Evolutionary conservation across 768 basidiomycete genomes (phyloP).

Genomic region (Mycena alexandri): DNA sequence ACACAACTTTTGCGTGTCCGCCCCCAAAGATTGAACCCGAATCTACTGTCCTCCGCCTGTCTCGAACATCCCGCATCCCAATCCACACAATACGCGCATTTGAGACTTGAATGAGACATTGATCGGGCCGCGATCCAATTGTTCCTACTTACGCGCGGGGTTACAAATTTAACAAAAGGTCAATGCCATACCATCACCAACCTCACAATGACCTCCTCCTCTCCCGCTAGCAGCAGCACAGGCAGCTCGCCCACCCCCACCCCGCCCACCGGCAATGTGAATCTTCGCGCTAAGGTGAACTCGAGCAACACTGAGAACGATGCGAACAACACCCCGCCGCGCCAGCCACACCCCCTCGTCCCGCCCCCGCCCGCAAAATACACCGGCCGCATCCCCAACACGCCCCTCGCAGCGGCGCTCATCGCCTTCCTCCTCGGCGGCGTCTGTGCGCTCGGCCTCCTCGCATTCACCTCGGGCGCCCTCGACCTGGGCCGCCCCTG

Average conservation of each 20-base stretch:
- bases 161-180: no score
- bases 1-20: no score
- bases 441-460: conserved; percentile 69
- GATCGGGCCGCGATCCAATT: neutral
- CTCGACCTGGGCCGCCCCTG: conserved; percentile 58
- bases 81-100: neutral
- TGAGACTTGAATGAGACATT: conserved; percentile 7
- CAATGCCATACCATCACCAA: neutral
- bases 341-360: conserved; percentile 34
- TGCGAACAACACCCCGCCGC: conserved; percentile 30
- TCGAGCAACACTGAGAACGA: no score
- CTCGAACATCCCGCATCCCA: no score
- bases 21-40: no score
- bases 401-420: conserved; percentile 80
- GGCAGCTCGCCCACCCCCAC: neutral
- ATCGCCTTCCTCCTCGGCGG: conserved; percentile 91
- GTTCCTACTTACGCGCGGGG: no score
- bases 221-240: no score
- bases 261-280: neutral
- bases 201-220: neutral
- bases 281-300: no score
- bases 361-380: conserved; percentile 49
- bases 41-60: no score
- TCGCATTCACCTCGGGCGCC: conserved; percentile 56
- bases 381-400: conserved; percentile 83